Percentiles rank a stretch among this genome's conserved stretches.
phyloP scores from a whole-genome alignment of 2,329 filamentous ascomycete genomes.

The Juglanconis sp. region DNA sequence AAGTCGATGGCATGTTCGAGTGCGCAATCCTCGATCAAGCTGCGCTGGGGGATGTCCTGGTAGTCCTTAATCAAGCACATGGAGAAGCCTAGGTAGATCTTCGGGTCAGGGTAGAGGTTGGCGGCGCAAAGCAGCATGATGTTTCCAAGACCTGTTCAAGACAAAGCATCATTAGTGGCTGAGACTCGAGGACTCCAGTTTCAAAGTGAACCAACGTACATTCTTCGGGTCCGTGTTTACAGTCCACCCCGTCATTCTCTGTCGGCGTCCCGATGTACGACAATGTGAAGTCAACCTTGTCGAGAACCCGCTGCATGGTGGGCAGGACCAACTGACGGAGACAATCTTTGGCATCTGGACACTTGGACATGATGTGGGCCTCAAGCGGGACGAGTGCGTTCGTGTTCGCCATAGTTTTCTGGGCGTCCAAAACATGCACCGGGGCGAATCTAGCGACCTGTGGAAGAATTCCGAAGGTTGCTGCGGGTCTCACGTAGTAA shows the following conservation, averaged over 20 bases:
- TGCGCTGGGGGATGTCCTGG: slow-evolving; percentile 69
- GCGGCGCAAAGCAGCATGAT: slow-evolving; percentile 91
- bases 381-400: slow-evolving; percentile 68
- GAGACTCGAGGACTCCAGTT: background rate
- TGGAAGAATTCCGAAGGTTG: slow-evolving; percentile 15
- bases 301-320: slow-evolving; percentile 74
- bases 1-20: slow-evolving; percentile 89
- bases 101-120: slow-evolving; percentile 77
- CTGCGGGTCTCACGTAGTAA: slow-evolving; percentile 7
- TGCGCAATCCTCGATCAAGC: slow-evolving; percentile 82
- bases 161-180: background rate
- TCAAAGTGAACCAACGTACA: slow-evolving; percentile 40
- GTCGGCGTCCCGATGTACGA: slow-evolving; percentile 84
- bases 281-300: slow-evolving; percentile 87
- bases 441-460: slow-evolving; percentile 11
- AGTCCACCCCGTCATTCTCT: slow-evolving; percentile 77
- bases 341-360: slow-evolving; percentile 85
- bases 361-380: slow-evolving; percentile 96
- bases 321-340: slow-evolving; percentile 78
- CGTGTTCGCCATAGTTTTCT: background rate
- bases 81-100: slow-evolving; percentile 86
- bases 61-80: slow-evolving; percentile 85
- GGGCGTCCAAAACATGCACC: background rate
- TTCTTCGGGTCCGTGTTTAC: slow-evolving; percentile 85
- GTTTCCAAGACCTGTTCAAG: slow-evolving; percentile 69